Base-by-base conservation (phyloP, 495 filamentous ascomycete genomes). In the Hyaloscypha variabilis region DNA sequence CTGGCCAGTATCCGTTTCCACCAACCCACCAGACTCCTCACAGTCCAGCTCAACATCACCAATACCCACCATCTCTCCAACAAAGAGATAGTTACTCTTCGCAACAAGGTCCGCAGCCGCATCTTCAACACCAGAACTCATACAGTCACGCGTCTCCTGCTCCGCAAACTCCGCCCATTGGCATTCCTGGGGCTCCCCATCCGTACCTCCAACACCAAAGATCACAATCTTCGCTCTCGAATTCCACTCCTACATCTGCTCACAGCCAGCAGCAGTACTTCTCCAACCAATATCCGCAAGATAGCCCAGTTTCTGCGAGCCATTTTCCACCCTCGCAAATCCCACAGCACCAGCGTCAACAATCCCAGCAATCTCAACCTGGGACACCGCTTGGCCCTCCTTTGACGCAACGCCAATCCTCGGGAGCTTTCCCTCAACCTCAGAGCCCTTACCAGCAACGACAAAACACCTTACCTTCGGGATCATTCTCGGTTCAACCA, bases 401-500 rank as follows among this genome's bases (percentile, higher is more conserved):
- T 21, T 66, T 82, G 23, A 72, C 71, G 19, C 78, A 76, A 64
- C 77, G 79, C 24, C 79, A 72, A 56, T 63, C 81, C 29, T 77
- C 79, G 23, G 65, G 67, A 51, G 72, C 62, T n/a, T 80, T 79
- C 58, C 65, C 70, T 65, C 81, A 83, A 58, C 83, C 80, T 25
- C 71, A 79, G 26, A 85, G 83, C 67, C 84, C 83, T 26, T 85
- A 85, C 69, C 78, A 83, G 57, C 82, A 84, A 67, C 77, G 83
- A 49, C 74, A 77, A 51, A 25, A 17, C 2, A 21, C 53, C 25
- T 24, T 59, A 25, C 75, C 78, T 60, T 28, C 69, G 46, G 68
- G 77, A 56, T 26, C 73, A 21, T 73, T 78, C 57, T 56, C 66
- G 31, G 69, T 70, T 59, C 78, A 67, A 51, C 77, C 72, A 59